These are phyloP conservation scores for Thielaviopsis euricoi DNA, from an alignment of 2,329 filamentous ascomycete genomes.

Conservation along the genomic window DNA sequence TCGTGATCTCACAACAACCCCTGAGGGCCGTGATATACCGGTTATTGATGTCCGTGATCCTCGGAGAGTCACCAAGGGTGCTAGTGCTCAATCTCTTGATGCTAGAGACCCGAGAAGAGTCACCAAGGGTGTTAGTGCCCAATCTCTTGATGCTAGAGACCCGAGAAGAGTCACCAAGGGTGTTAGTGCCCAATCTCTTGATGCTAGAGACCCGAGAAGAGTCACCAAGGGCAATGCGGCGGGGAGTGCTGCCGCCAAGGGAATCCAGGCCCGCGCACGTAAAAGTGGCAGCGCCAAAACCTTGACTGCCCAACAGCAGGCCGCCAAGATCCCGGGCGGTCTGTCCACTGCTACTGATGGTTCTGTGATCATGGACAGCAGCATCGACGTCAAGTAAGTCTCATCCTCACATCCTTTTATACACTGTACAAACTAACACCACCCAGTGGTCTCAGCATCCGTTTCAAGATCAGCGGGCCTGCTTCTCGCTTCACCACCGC, in stretches of 20 bases:
- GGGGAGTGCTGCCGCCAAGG: not conserved
- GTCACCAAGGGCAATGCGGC: not conserved
- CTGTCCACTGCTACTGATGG: slow-evolving; percentile 33
- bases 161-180: not conserved
- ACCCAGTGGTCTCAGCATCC: slow-evolving; percentile 31
- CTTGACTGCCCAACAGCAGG: slow-evolving; percentile 8
- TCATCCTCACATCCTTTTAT: not conserved
- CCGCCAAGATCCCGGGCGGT: slow-evolving; percentile 15
- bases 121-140: not conserved
- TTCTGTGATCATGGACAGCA: slow-evolving; percentile 37
- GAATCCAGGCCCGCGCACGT: not conserved
- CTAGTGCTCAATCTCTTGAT: not conserved
- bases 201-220: not conserved
- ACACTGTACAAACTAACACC: slow-evolving; percentile 10
- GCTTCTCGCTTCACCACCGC: slow-evolving; percentile 33
- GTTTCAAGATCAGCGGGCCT: slow-evolving; percentile 38
- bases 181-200: not conserved
- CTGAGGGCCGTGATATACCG: not conserved
- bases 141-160: not conserved
- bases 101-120: not conserved
- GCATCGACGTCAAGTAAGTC: slow-evolving; percentile 34
- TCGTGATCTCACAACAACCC: not conserved
- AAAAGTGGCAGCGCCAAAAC: slow-evolving; percentile 1
- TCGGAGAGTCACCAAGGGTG: not conserved
- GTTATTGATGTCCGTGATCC: not conserved